Conservation (phyloP, 2,329 filamentous ascomycete genomes). For the Teratosphaeria gauchensis region DNA sequence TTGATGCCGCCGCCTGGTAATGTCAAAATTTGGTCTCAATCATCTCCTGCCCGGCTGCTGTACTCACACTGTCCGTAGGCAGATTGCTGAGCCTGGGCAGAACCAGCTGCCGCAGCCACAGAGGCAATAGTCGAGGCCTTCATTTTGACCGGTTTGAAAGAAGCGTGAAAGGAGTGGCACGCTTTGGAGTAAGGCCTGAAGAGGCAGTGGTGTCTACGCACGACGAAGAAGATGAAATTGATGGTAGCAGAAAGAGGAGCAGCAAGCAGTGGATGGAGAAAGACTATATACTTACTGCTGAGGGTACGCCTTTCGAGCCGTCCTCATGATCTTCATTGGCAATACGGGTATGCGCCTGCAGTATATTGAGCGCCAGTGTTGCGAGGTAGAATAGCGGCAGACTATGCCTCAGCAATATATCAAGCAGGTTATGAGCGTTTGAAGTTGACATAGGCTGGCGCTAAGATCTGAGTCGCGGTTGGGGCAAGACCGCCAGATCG, state of each 20-base stretch:
- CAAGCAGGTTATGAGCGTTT: neutral
- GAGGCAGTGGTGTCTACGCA: neutral
- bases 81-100: constrained; percentile 15
- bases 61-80: constrained; percentile 11
- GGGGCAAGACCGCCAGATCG: neutral
- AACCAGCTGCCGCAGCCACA: constrained; percentile 19
- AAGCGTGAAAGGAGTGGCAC: constrained; percentile 13
- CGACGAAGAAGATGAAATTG: neutral
- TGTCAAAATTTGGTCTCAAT: neutral
- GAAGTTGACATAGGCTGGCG: constrained; percentile 6
- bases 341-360: neutral
- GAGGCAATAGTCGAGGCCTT: constrained; percentile 16
- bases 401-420: neutral
- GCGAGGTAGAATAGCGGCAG: neutral
- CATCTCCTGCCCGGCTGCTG: too few relatives aligned
- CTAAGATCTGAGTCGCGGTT: neutral
- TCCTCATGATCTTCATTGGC: neutral
- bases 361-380: neutral
- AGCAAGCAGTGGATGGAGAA: neutral
- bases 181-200: constrained; percentile 3
- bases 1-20: constrained; percentile 15
- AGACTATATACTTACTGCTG: neutral
- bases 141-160: constrained; percentile 13
- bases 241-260: neutral
- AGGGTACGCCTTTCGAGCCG: neutral